A percentile compares a stretch with the other conserved stretches of the same genome.
phyloP scores from a whole-genome alignment of 495 filamentous ascomycete genomes.

The Xylona heveae region DNA sequence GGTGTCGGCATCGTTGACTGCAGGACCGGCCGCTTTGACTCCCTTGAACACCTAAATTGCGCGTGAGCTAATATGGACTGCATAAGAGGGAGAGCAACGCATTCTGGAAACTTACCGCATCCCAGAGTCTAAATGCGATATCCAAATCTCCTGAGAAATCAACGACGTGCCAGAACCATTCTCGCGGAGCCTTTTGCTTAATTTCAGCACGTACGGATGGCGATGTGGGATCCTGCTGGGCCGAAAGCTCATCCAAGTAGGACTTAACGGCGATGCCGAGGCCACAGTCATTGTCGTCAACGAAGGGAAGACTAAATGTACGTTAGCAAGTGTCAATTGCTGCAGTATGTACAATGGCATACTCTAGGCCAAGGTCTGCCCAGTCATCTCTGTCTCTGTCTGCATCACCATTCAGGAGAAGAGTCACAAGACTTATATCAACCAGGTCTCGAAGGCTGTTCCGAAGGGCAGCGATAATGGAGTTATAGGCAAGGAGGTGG shows the following conservation, averaged over 20 bases:
- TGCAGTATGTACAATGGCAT: conserved; percentile 14
- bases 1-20: conserved; percentile 36
- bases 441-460: conserved; percentile 56
- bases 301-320: conserved; percentile 53
- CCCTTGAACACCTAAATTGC: conserved; percentile 33
- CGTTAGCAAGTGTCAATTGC: conserved; percentile 14
- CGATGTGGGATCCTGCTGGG: conserved; percentile 27
- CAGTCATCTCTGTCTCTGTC: conserved; percentile 49
- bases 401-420: conserved; percentile 62
- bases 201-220: conserved; percentile 37
- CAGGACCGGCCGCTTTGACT: conserved; percentile 39
- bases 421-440: conserved; percentile 55
- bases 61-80: not conserved
- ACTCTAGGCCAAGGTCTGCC: conserved; percentile 50
- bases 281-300: conserved; percentile 60
- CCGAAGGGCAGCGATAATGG: conserved; percentile 59
- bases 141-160: conserved; percentile 60
- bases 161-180: conserved; percentile 54
- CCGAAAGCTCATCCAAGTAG: conserved; percentile 67
- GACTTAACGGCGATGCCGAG: conserved; percentile 82
- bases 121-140: conserved; percentile 63
- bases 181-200: conserved; percentile 35
- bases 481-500: conserved; percentile 71
- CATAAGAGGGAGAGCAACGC: not conserved
- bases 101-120: conserved; percentile 33